Evolutionary conservation across 768 basidiomycete species (phyloP), one percentile per base, ranked within the genome.

Genomic region (Pisolithus orientalis): DNA sequence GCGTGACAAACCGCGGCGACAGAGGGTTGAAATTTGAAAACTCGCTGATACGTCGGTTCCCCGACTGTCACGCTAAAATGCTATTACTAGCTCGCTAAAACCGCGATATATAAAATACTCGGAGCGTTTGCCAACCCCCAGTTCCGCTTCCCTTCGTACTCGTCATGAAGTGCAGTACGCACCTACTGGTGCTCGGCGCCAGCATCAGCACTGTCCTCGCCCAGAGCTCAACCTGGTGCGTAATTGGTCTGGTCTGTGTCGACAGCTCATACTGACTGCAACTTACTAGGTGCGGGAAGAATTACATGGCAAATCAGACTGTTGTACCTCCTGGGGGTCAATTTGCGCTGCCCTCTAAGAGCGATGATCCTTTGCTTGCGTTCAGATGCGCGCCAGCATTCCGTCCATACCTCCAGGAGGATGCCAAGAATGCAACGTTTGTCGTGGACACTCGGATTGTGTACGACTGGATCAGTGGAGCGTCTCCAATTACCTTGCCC

Each of bases 341-440:
- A 47, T 80, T 80, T 51, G 64, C 65, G 6, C 49, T 69, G 0
- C 74, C 75, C 0, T 55, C 60, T 0, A 51, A 54, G 3, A 75
- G 74, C 4, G 17, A 59, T 2, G 54, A 57, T 8, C 72, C 78
- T 8, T 66, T 78, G 16, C 64, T 79, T 1, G 73, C 72, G 0
- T 69, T 80, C 39, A 72, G 75, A 42, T 80, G 78, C 54, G 65
- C 72, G 1, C 78, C 77, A 1, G 72, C 62, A 4, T 69, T 78
- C 43, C 70, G 71, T 38, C 78, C 78, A 2, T 80, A 77, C 62
- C 69, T 80, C 2, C 63, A 70, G 8, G 70, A 71, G 39, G 78
- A 80, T 21, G 66, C 43, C 6, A 40, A 51, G 17, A 10, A 31
- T 7, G 59, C 50, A 3, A 11, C 57, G 16, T 37, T 78, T 44